Evolutionary conservation across 768 basidiomycete genomes (phyloP).

Genomic region (Tulasnella sp.): DNA sequence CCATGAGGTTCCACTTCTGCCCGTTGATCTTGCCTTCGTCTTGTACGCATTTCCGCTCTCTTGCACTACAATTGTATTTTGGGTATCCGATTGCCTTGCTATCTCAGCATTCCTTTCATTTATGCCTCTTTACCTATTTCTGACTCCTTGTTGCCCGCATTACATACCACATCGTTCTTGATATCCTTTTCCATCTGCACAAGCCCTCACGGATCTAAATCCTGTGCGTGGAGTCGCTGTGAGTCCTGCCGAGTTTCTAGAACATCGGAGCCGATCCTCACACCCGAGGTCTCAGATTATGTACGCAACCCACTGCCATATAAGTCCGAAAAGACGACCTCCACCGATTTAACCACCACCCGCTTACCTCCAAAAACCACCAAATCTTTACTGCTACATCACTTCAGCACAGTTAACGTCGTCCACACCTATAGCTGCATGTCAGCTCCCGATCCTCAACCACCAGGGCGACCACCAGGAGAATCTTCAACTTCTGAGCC

Average conservation of each 20-base stretch:
- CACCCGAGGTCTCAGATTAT: not conserved
- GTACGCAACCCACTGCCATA: not conserved
- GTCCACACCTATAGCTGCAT: not conserved
- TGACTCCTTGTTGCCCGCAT: not conserved
- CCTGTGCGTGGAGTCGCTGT: not conserved
- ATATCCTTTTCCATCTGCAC: not conserved
- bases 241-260: not conserved
- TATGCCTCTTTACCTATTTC: not conserved
- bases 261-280: not conserved
- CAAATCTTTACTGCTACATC: not conserved
- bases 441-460: not conserved
- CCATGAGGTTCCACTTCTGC: not conserved
- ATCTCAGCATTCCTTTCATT: not conserved
- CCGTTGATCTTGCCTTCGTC: not conserved
- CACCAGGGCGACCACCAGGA: not conserved
- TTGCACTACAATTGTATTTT: not conserved
- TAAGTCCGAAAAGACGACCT: not conserved
- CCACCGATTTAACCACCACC: not conserved
- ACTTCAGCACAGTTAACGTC: not conserved
- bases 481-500: not conserved
- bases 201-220: not conserved
- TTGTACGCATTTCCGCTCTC: not conserved
- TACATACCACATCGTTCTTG: not conserved
- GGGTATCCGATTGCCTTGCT: not conserved
- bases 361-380: not conserved